Percentiles rank a stretch among this genome's conserved stretches.
Conservation (phyloP, 495 filamentous ascomycete species). For the Tuber brumale region DNA sequence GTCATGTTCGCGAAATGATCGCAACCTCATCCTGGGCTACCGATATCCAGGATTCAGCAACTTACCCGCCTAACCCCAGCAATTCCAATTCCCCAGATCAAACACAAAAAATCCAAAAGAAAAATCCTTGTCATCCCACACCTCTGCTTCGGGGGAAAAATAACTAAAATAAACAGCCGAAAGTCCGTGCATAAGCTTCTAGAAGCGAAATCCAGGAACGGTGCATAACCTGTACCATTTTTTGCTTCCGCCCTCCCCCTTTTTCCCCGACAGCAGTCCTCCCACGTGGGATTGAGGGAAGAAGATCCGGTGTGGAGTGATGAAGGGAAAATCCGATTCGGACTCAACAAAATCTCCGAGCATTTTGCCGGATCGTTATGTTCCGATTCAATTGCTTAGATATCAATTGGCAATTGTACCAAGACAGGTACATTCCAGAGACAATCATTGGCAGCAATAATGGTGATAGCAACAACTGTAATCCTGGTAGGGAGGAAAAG, state of each 20-base stretch:
- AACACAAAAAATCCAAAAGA: neutral
- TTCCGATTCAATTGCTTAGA: neutral
- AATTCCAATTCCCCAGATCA: neutral
- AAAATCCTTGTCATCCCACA: constrained; percentile 2
- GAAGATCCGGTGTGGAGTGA: neutral
- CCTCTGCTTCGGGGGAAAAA: neutral
- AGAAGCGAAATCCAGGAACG: neutral
- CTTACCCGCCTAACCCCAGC: neutral
- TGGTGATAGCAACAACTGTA: neutral
- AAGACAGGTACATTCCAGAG: neutral
- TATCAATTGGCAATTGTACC: neutral
- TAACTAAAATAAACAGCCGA: neutral
- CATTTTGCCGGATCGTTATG: neutral
- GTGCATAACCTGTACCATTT: neutral
- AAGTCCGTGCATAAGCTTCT: neutral
- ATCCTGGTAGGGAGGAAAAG: neutral
- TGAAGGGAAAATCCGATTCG: neutral
- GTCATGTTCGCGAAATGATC: neutral
- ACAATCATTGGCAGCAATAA: neutral
- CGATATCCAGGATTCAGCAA: neutral
- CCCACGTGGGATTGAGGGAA: neutral
- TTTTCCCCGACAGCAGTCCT: neutral
- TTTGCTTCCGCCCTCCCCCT: neutral
- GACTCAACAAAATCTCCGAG: neutral
- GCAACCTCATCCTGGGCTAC: neutral